phyloP scores from a whole-genome alignment of 163 green algal genomes.

The Scenedesmus sp. region DNA sequence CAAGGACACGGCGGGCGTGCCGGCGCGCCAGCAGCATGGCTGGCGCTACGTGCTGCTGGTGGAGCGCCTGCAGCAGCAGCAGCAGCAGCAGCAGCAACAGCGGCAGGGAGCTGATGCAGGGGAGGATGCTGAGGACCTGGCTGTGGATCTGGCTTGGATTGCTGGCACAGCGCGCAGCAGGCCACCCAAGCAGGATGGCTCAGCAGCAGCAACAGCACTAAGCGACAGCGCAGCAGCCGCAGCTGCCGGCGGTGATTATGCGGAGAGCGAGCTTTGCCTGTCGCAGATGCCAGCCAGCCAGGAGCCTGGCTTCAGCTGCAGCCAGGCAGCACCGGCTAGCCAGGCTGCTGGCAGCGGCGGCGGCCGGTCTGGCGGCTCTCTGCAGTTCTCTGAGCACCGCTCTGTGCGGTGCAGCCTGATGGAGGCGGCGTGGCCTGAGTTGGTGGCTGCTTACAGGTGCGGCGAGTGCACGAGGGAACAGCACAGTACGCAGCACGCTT shows the following conservation, averaged over 20 bases:
- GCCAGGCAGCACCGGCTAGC: slow-evolving; percentile 4
- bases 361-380: neutral
- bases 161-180: slow-evolving; percentile 46
- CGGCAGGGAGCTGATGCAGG: neutral
- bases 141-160: slow-evolving; percentile 41
- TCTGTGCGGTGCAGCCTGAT: slow-evolving; percentile 53
- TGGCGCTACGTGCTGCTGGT: slow-evolving; percentile 54
- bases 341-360: neutral
- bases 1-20: neutral
- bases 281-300: slow-evolving; percentile 32
- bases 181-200: neutral
- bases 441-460: slow-evolving; percentile 39
- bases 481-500: neutral
- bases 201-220: neutral
- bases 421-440: slow-evolving; percentile 40
- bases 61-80: slow-evolving; percentile 45
- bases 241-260: slow-evolving; percentile 10
- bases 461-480: neutral
- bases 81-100: slow-evolving; percentile 40
- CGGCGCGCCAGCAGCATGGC: slow-evolving; percentile 11
- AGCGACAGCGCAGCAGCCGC: neutral
- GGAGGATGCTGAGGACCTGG: slow-evolving; percentile 26
- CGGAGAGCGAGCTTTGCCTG: neutral
- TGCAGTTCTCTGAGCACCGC: slow-evolving; percentile 48
- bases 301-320: slow-evolving; percentile 9